Conservation (phyloP, 2,329 filamentous ascomycete species). For the Trichoderma pleuroti region DNA sequence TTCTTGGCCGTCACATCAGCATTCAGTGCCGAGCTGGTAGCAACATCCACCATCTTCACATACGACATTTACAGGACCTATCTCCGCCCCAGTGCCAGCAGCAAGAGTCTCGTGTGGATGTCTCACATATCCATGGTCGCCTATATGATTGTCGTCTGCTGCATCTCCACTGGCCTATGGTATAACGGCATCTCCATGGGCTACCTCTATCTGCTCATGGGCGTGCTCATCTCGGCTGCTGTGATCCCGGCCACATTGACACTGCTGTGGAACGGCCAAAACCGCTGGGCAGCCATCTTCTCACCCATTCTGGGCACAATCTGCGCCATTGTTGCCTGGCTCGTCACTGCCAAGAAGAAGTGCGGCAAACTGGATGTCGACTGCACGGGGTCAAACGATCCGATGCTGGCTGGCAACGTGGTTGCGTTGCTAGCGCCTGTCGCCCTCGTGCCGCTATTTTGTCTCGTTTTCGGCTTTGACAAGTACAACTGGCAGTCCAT, state of each 20-base stretch:
- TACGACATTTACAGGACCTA: slow-evolving; percentile 89
- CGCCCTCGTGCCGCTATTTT: slow-evolving; percentile 73
- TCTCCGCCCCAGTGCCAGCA: slow-evolving; percentile 72
- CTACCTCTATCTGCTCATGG: slow-evolving; percentile 87
- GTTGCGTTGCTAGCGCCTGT: slow-evolving; percentile 74
- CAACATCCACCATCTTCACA: slow-evolving; percentile 80
- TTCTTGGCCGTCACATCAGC: slow-evolving; percentile 90
- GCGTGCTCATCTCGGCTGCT: slow-evolving; percentile 80
- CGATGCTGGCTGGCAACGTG: slow-evolving; percentile 86
- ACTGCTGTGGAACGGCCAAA: slow-evolving; percentile 76
- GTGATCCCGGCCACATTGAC: slow-evolving; percentile 80
- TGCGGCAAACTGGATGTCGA: slow-evolving; percentile 66
- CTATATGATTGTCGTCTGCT: slow-evolving; percentile 75
- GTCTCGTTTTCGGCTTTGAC: slow-evolving; percentile 54
- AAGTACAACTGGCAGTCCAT: slow-evolving; percentile 87
- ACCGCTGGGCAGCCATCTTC: slow-evolving; percentile 65
- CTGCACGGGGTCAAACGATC: slow-evolving; percentile 76
- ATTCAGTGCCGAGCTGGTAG: slow-evolving; percentile 78
- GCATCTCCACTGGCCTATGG: slow-evolving; percentile 70
- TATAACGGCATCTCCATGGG: slow-evolving; percentile 81
- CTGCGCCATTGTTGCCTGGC: slow-evolving; percentile 68
- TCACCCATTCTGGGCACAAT: slow-evolving; percentile 64
- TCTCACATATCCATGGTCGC: slow-evolving; percentile 66
- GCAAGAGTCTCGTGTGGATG: slow-evolving; percentile 74
- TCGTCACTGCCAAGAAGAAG: slow-evolving; percentile 67